These are phyloP conservation scores for Fragilaria radians DNA, from an alignment of 108 stramenopile genomes.

Conservation along the genomic window DNA sequence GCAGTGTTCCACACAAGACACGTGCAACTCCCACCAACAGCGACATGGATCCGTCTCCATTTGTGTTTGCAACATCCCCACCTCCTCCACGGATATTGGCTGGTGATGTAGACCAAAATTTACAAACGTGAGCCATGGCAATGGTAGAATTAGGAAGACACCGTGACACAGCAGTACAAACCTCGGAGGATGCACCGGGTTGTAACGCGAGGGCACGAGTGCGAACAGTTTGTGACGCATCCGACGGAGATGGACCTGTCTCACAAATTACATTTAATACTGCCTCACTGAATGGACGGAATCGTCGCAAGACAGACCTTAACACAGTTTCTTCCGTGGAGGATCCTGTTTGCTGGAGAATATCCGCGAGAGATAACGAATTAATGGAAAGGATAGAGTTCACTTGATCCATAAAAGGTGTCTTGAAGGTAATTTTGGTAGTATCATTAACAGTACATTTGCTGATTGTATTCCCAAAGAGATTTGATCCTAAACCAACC, in stretches of 20 bases:
- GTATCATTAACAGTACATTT: background rate
- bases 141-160: constrained; percentile 57
- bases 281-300: constrained; percentile 70
- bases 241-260: constrained; percentile 55
- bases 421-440: constrained; percentile 11
- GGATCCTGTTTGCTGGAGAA: constrained; percentile 60
- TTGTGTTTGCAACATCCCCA: background rate
- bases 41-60: constrained; percentile 5
- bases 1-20: constrained; percentile 64
- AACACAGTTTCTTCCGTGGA: constrained; percentile 59
- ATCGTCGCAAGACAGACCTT: constrained; percentile 62
- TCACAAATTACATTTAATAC: constrained; percentile 75
- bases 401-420: constrained; percentile 69
- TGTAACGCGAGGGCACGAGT: constrained; percentile 50
- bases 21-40: constrained; percentile 68
- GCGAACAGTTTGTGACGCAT: constrained; percentile 41
- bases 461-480: constrained; percentile 41
- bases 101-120: constrained; percentile 53
- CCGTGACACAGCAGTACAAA: constrained; percentile 28
- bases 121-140: constrained; percentile 73
- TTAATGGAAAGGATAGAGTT: constrained; percentile 44
- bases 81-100: constrained; percentile 30
- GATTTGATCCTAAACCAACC: constrained; percentile 33
- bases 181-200: constrained; percentile 14
- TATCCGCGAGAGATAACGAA: constrained; percentile 44